Base-by-base conservation (phyloP, 1,284 basidiomycete species). In the Malassezia vespertilionis region DNA sequence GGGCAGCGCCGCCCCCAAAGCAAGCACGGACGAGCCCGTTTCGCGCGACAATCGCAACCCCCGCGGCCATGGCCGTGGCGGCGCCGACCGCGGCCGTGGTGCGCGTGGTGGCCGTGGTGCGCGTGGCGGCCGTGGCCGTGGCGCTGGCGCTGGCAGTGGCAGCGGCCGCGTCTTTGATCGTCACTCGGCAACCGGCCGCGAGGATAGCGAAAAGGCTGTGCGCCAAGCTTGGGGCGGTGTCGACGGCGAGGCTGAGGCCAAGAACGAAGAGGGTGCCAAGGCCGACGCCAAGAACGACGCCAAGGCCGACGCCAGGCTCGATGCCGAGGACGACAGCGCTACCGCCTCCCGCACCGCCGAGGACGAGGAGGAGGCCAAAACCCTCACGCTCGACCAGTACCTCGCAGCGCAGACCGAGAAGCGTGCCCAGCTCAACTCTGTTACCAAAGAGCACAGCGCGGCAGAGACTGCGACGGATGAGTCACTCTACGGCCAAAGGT, bases 281-380 rank as follows among this genome's bases (percentile, higher is more conserved):
- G 32, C 36, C 26, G 42, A 44, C 30, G 58, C 41, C 33, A 53
- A 61, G 47, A 56, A 60, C 32, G 42, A 51, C 18, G 45, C 39
- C 17, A 37, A 47, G 38, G 24, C 27, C 17, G 22, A 5, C 4
- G 38, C n/a, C 6, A 5, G 82, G 63, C 79, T 77, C 50, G 84
- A 80, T 56, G 52, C 55, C 43, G 61, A 58, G 27, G 65, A 69
- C 46, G n/a, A n/a, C n/a, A n/a, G n/a, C n/a, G 65, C 65, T 38
- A 39, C 58, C 38, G 65, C 61, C 33, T 69, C 63, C 41, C 31
- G 32, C 26, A 56, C 50, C 18, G 49, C 52, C 33, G 56, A 58
- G 33, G 58, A 82, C 78, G 88, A 93, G 72, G 86, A 90, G 72
- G 86, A 89, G 73, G 89, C 93, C 75, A 86, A 88, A 74, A 90